These are phyloP conservation scores for Rosa rugosa DNA, from an alignment of 306 rosid species.

Conservation along the genomic window DNA sequence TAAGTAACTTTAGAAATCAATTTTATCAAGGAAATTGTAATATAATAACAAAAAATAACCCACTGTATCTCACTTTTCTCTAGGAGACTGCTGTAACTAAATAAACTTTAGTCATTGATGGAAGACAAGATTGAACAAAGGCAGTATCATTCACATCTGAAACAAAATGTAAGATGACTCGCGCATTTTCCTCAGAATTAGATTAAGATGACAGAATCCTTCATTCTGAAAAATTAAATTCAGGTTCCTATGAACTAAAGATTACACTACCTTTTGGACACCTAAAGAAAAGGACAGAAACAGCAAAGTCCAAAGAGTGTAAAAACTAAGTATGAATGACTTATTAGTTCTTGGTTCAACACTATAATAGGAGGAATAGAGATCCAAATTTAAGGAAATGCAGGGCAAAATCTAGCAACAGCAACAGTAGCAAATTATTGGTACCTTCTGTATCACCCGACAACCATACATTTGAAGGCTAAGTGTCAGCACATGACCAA, in stretches of 20 bases:
- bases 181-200: background rate
- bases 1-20: background rate
- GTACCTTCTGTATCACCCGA: slow-evolving; percentile 95
- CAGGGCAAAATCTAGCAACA: slow-evolving; percentile 1
- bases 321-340: background rate
- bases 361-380: background rate
- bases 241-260: background rate
- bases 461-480: slow-evolving; percentile 99
- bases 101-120: background rate
- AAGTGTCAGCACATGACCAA: slow-evolving; percentile 74
- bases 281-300: background rate
- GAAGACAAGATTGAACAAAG: background rate
- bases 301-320: background rate
- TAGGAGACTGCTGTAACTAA: background rate
- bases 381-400: slow-evolving; percentile 1
- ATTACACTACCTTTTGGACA: background rate
- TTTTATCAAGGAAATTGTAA: background rate
- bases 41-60: background rate
- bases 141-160: background rate
- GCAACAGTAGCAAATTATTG: slow-evolving; percentile 8
- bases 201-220: background rate
- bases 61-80: background rate
- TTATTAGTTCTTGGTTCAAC: background rate
- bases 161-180: background rate
- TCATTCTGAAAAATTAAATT: background rate